Conservation (phyloP, 2,329 filamentous ascomycete species). For the Pseudomassariella vexata region DNA sequence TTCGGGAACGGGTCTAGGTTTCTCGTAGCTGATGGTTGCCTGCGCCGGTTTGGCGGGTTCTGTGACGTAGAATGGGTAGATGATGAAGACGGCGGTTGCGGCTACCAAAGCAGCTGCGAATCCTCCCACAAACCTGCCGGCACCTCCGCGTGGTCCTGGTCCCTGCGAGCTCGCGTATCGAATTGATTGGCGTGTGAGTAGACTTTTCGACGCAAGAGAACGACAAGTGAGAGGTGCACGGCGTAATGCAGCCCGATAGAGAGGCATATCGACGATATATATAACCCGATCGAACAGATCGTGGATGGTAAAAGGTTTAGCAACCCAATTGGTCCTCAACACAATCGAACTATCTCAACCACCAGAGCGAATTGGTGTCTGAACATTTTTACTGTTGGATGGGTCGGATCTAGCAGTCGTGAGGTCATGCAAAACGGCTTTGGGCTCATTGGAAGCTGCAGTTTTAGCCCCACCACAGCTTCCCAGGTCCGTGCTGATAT, state of each 20-base stretch:
- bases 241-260: constrained; percentile 14
- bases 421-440: constrained; percentile 10
- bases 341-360: too few species aligned
- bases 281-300: too few species aligned
- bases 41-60: constrained; percentile 20
- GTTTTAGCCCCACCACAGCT: too few species aligned
- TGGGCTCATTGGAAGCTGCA: constrained; percentile 7
- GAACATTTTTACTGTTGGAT: not conserved
- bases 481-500: constrained; percentile 1
- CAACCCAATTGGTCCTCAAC: not conserved
- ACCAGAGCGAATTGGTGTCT: constrained; percentile 9
- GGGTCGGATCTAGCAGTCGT: constrained; percentile 4
- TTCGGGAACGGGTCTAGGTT: constrained; percentile 47
- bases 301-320: too few species aligned
- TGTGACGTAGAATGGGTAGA: constrained; percentile 14
- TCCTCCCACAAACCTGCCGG: constrained; percentile 15
- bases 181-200: constrained; percentile 10
- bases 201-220: constrained; percentile 1
- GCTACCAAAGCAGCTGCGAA: constrained; percentile 15
- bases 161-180: constrained; percentile 15
- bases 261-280: too few species aligned
- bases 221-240: constrained; percentile 13
- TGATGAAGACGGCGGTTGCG: constrained; percentile 17
- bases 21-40: constrained; percentile 63
- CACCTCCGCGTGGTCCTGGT: constrained; percentile 8